These are phyloP conservation scores for Claviceps humidiphila DNA, from an alignment of 2,329 filamentous ascomycete genomes.

Conservation along the genomic window DNA sequence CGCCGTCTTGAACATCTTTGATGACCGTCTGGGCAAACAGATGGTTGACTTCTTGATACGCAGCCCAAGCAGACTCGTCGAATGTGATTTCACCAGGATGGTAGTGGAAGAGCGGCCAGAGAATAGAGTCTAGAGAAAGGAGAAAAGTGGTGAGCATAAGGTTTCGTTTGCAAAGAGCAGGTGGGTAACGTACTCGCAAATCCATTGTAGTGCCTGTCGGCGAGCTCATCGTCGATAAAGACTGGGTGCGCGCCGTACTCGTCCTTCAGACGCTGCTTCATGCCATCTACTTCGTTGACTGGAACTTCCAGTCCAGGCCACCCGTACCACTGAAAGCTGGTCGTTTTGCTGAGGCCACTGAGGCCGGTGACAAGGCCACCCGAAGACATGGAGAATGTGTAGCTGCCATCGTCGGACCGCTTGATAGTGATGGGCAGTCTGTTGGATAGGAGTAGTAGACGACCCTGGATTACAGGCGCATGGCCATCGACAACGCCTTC, in stretches of 20 bases:
- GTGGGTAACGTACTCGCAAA: slow-evolving; percentile 63
- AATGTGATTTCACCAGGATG: slow-evolving; percentile 98
- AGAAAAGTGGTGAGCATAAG: neutral
- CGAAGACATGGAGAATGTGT: slow-evolving; percentile 91
- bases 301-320: slow-evolving; percentile 93
- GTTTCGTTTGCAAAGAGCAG: neutral
- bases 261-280: slow-evolving; percentile 68
- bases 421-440: slow-evolving; percentile 95
- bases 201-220: slow-evolving; percentile 93
- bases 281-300: slow-evolving; percentile 60
- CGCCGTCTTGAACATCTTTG: slow-evolving; percentile 79
- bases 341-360: slow-evolving; percentile 81
- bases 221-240: slow-evolving; percentile 85
- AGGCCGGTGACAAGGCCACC: slow-evolving; percentile 89
- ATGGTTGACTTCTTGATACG: slow-evolving; percentile 85
- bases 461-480: slow-evolving; percentile 24
- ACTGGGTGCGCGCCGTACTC: slow-evolving; percentile 85
- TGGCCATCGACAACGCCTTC: slow-evolving; percentile 18
- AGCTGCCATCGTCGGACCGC: slow-evolving; percentile 78
- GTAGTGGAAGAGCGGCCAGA: slow-evolving; percentile 98
- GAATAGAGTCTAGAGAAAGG: slow-evolving; percentile 63
- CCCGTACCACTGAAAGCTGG: slow-evolving; percentile 95
- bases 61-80: slow-evolving; percentile 86
- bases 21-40: slow-evolving; percentile 82
- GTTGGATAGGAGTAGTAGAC: slow-evolving; percentile 81